Conservation (phyloP, 2,329 filamentous ascomycete genomes). For the Nemania diffusa region DNA sequence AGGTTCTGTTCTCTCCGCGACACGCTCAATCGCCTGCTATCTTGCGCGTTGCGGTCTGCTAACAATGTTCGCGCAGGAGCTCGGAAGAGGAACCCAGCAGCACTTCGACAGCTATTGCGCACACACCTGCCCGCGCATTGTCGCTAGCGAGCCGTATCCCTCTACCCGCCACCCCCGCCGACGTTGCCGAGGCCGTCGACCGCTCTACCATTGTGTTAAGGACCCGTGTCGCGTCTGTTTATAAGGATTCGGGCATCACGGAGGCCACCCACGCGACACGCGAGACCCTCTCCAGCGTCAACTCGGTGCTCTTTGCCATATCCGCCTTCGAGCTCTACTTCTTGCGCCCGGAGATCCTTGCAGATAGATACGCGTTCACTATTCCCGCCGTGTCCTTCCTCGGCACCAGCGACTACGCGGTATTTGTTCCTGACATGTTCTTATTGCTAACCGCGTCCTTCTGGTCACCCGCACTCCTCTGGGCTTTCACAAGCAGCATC, state of each 20-base stretch:
- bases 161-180: constrained; percentile 83
- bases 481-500: constrained; percentile 76
- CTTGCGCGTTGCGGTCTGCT: constrained; percentile 52
- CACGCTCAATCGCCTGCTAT: background rate
- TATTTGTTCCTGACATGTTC: constrained; percentile 84
- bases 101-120: constrained; percentile 58
- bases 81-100: constrained; percentile 50
- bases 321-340: constrained; percentile 75
- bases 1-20: constrained; percentile 68
- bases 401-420: constrained; percentile 65
- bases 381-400: constrained; percentile 70
- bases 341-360: constrained; percentile 76
- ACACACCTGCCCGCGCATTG: constrained; percentile 63
- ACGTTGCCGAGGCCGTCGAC: constrained; percentile 81
- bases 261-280: constrained; percentile 74
- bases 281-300: constrained; percentile 76
- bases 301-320: constrained; percentile 75
- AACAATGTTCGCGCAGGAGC: constrained; percentile 61
- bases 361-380: constrained; percentile 77
- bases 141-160: constrained; percentile 70
- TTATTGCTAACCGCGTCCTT: constrained; percentile 78
- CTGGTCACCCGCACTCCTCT: constrained; percentile 84
- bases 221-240: constrained; percentile 70
- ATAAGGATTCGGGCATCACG: constrained; percentile 72
- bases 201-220: constrained; percentile 74